phyloP scores from a whole-genome alignment of 129 eudicot genomes.

The Apium graveolens region DNA sequence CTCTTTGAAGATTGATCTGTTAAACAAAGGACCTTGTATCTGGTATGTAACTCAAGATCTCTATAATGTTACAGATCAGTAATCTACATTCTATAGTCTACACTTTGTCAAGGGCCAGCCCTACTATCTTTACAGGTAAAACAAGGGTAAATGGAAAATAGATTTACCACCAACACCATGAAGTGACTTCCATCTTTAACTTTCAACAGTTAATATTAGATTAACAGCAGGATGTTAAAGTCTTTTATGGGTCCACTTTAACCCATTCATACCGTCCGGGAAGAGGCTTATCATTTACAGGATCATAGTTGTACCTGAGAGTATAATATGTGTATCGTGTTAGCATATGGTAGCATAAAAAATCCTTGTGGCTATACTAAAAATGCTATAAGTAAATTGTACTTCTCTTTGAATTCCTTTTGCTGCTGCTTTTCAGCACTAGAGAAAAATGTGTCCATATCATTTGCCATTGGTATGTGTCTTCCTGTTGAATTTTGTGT shows the following conservation, averaged over 20 bases:
- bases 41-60: conserved; percentile 23
- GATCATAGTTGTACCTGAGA: conserved; percentile 67
- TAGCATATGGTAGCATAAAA: not conserved
- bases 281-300: conserved; percentile 46
- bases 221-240: conserved; percentile 13
- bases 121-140: conserved; percentile 43
- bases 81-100: conserved; percentile 30
- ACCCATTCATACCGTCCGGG: conserved; percentile 53
- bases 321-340: not conserved
- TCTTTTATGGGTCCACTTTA: conserved; percentile 30
- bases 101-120: conserved; percentile 13
- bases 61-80: conserved; percentile 48
- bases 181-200: conserved; percentile 25
- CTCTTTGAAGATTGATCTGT: conserved; percentile 37
- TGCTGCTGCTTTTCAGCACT: conserved; percentile 48
- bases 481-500: conserved; percentile 21
- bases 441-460: conserved; percentile 50
- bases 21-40: conserved; percentile 27
- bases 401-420: conserved; percentile 40
- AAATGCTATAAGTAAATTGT: conserved; percentile 2
- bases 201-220: conserved; percentile 16
- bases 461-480: conserved; percentile 35
- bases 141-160: conserved; percentile 29
- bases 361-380: not conserved
- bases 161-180: conserved; percentile 26